These are phyloP conservation scores for Leccinum broughii DNA, from an alignment of 768 basidiomycete species.

Conservation along the genomic window DNA sequence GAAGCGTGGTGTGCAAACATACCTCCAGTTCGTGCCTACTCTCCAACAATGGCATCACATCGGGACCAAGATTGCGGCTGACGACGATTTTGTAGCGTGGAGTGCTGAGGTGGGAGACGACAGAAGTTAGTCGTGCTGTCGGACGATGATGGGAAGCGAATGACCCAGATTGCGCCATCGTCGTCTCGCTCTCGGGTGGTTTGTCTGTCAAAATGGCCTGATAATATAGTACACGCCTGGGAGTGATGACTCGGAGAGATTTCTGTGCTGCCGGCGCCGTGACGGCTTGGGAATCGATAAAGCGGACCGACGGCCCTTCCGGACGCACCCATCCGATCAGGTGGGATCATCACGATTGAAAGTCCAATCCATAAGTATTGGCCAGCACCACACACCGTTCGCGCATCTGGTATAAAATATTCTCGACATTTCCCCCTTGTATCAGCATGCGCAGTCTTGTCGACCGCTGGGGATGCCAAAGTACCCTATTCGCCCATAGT, in stretches of 20 bases:
- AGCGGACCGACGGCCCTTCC: conserved; percentile 5
- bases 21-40: conserved; percentile 57
- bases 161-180: conserved; percentile 32
- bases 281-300: background rate
- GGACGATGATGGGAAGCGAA: conserved; percentile 11
- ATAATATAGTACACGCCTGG: background rate
- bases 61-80: conserved; percentile 58
- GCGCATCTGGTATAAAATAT: background rate
- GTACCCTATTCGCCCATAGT: conserved; percentile 33
- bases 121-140: conserved; percentile 27
- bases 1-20: conserved; percentile 8
- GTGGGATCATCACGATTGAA: no score
- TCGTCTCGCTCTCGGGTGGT: background rate
- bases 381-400: background rate
- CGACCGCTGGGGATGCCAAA: background rate
- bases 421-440: background rate
- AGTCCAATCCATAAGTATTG: background rate
- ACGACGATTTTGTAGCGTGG: conserved; percentile 50
- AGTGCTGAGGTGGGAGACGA: conserved; percentile 25
- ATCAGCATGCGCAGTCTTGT: background rate
- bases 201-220: background rate
- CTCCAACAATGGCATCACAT: conserved; percentile 59
- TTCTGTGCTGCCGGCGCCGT: background rate
- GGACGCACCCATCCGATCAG: no score
- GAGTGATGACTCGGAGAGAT: background rate